Evolutionary conservation across 805 yeast genomes (phyloP).

Genomic region (Huiozyma naganishii): DNA sequence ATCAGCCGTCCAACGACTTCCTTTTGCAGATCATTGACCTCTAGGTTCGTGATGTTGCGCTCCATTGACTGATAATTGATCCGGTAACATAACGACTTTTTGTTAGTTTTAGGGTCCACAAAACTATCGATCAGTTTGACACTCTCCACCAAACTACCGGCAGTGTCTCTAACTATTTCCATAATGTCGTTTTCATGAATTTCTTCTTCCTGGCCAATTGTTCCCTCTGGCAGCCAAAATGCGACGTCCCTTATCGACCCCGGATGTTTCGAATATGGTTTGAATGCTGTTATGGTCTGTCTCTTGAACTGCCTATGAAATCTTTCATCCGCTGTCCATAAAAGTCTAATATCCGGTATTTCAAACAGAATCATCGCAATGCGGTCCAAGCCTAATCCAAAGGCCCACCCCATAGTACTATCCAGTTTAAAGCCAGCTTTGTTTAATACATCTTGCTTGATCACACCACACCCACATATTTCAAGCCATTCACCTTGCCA

Average conservation of each 20-base stretch:
- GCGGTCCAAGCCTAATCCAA: slow-evolving; percentile 91
- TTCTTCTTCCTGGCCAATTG: slow-evolving; percentile 11
- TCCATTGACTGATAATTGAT: slow-evolving; percentile 94
- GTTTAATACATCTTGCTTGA: slow-evolving; percentile 61
- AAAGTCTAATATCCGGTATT: slow-evolving; percentile 86
- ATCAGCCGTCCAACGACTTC: slow-evolving; percentile 49
- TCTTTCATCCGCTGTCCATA: slow-evolving; percentile 80
- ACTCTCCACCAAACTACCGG: slow-evolving; percentile 82
- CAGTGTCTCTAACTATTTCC: slow-evolving; percentile 79
- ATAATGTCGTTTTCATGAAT: slow-evolving; percentile 84
- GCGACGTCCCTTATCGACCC: slow-evolving; percentile 80
- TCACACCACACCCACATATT: slow-evolving; percentile 92
- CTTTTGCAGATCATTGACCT: slow-evolving; percentile 65
- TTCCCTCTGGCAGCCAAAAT: slow-evolving; percentile 62
- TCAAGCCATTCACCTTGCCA: slow-evolving; percentile 98
- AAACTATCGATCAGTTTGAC: slow-evolving; percentile 76
- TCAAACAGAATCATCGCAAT: slow-evolving; percentile 93
- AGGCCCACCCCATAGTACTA: slow-evolving; percentile 87
- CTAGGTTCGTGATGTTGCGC: slow-evolving; percentile 75
- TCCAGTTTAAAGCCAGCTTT: slow-evolving; percentile 52
- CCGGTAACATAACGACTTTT: slow-evolving; percentile 75
- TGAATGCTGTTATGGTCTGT: slow-evolving; percentile 60
- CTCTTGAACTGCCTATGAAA: slow-evolving; percentile 61
- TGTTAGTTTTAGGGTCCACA: slow-evolving; percentile 70
- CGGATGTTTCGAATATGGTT: slow-evolving; percentile 86